Evolutionary conservation across 192 early-diverging fungal genomes (phyloP).

Genomic region (Coemansia sp.): DNA sequence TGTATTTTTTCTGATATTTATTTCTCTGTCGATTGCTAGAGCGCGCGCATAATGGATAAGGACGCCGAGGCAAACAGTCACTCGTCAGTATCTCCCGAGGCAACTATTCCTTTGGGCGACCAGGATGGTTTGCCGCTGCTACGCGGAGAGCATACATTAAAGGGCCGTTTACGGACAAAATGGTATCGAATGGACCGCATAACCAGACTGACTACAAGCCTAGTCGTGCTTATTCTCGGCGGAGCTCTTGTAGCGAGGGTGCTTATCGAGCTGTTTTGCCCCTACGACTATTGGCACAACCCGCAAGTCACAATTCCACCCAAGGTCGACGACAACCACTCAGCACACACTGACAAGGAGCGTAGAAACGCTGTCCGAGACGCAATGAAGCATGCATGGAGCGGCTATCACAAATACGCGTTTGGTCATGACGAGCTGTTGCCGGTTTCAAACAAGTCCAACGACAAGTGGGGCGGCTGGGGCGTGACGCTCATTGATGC

Average conservation of each 20-base stretch:
- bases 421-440: conserved; percentile 51
- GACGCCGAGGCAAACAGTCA: neutral
- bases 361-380: conserved; percentile 34
- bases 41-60: neutral
- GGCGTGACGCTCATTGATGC: conserved; percentile 78
- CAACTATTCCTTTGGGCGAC: conserved; percentile 22
- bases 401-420: conserved; percentile 46
- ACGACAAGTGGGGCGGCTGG: conserved; percentile 54
- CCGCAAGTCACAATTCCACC: conserved; percentile 34
- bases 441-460: conserved; percentile 44
- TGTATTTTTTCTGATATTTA: neutral
- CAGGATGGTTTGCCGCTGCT: conserved; percentile 23
- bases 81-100: conserved; percentile 18
- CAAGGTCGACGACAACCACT: conserved; percentile 21
- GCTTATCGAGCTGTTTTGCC: conserved; percentile 27
- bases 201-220: conserved; percentile 16
- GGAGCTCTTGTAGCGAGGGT: conserved; percentile 21
- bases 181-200: conserved; percentile 48
- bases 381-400: conserved; percentile 53
- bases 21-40: neutral
- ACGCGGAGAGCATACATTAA: conserved; percentile 10
- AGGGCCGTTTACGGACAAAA: conserved; percentile 15
- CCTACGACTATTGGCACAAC: conserved; percentile 38
- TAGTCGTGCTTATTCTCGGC: conserved; percentile 23
- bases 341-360: conserved; percentile 24